phyloP scores from a whole-genome alignment of 495 filamentous ascomycete genomes.

The Acidomyces sp. region DNA sequence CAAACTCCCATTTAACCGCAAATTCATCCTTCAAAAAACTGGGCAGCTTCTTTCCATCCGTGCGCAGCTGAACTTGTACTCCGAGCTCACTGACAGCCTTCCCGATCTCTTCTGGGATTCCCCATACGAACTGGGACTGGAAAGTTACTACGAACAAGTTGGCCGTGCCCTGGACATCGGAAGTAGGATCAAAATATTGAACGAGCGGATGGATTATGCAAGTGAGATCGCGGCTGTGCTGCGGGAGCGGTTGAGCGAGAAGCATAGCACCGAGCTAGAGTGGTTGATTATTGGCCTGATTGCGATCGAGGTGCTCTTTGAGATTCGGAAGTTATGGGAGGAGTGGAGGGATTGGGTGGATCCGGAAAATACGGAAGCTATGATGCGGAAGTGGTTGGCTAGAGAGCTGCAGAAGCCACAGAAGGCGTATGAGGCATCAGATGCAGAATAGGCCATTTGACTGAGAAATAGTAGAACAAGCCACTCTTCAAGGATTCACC shows the following conservation, averaged over 20 bases:
- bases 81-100: constrained; percentile 86
- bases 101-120: constrained; percentile 97
- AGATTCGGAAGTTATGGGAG: constrained; percentile 47
- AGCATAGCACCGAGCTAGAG: constrained; percentile 74
- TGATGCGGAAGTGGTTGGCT: constrained; percentile 15
- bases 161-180: constrained; percentile 81
- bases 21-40: constrained; percentile 81
- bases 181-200: constrained; percentile 81
- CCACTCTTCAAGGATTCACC: no score
- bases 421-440: no score
- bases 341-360: constrained; percentile 37
- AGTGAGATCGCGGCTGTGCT: constrained; percentile 87
- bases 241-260: constrained; percentile 78
- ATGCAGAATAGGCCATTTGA: no score
- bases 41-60: constrained; percentile 83
- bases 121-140: constrained; percentile 65
- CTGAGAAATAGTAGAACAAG: no score
- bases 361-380: constrained; percentile 13
- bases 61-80: constrained; percentile 91
- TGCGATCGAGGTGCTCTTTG: constrained; percentile 72
- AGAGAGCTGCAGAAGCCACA: constrained; percentile 7
- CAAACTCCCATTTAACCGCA: constrained; percentile 47
- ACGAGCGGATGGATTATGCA: constrained; percentile 96
- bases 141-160: constrained; percentile 89
- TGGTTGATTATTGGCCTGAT: constrained; percentile 96